Base-by-base conservation (phyloP, 345 rosid genomes). In the Lepidium sativum region DNA sequence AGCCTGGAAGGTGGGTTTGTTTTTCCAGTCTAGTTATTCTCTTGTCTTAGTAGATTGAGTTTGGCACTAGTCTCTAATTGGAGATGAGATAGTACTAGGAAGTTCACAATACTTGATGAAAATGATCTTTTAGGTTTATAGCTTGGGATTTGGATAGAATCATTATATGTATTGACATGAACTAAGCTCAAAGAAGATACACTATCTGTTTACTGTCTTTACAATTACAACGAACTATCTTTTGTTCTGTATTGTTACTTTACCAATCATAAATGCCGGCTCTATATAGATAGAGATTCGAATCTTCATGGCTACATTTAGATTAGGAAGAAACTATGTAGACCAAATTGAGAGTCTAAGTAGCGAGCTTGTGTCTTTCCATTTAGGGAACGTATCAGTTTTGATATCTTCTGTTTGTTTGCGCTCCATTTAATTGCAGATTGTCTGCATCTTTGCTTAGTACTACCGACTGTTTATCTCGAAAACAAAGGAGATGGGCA, bases 401-500 rank as follows among this genome's bases (percentile, higher is more conserved):
- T 10, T 45, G 49, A 44, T 37, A 33, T 63, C 42, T 63, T 40
- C 8, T 21, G 15, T 51, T 59, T 35, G 20, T 29, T 2, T 34
- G 18, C 8, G 37, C 27, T 67, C 2, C 13, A 4, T 60, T 21
- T 15, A 6, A 74, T 65, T 73, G 68, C 78, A 92, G 98, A 56
- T 84, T 85, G 70, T 47, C 78, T 48, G 96, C 97, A 52, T 87
- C 94, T 52, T 72, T 87, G 50, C 91, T 92, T 38, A 84, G 87
- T 75, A 42, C 77, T 18, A 76, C 84, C 0, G 91, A 89, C 73
- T 85, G 91, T 68, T 48, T 51, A 20, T 89, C 97, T 67, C 76
- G 80, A 31, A 68, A 72, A 72, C 84, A 86, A 63, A 82, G 88
- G 75, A 87, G 90, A 77, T 92, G 98, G 97, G 96, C 88, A 39